These are phyloP conservation scores for Geosmithia flava DNA, from an alignment of 2,329 filamentous ascomycete genomes.

Conservation along the genomic window DNA sequence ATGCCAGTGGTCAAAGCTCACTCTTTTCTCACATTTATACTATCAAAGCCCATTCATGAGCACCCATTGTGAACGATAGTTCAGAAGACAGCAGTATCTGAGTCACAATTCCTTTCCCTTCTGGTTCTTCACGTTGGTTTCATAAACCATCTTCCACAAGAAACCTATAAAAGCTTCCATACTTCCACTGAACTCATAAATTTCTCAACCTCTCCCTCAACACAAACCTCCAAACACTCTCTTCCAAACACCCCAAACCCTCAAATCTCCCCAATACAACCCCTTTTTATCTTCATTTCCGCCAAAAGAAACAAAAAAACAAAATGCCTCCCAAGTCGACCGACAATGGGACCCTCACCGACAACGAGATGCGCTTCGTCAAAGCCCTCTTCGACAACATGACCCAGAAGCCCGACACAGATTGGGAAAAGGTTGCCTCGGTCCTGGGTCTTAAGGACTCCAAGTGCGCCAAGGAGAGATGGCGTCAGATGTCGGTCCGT, in stretches of 20 bases:
- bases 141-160: too few relatives aligned
- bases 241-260: background rate
- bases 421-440: constrained; percentile 25
- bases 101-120: too few relatives aligned
- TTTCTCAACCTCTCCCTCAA: too few relatives aligned
- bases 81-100: too few relatives aligned
- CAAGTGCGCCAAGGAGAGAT: constrained; percentile 27
- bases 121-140: too few relatives aligned
- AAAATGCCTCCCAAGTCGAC: constrained; percentile 20
- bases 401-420: constrained; percentile 23
- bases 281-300: background rate
- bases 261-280: background rate
- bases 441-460: constrained; percentile 23
- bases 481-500: constrained; percentile 24
- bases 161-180: too few relatives aligned
- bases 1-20: too few relatives aligned
- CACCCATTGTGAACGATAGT: too few relatives aligned
- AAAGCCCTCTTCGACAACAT: constrained; percentile 28
- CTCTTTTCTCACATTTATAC: too few relatives aligned
- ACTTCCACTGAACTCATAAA: too few relatives aligned
- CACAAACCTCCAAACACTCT: too few relatives aligned
- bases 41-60: too few relatives aligned
- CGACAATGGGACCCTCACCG: constrained; percentile 14
- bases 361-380: constrained; percentile 23
- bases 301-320: background rate